Evolutionary conservation across 73 alveolate species (phyloP).

Genomic region (Paramecium biaurelia): DNA sequence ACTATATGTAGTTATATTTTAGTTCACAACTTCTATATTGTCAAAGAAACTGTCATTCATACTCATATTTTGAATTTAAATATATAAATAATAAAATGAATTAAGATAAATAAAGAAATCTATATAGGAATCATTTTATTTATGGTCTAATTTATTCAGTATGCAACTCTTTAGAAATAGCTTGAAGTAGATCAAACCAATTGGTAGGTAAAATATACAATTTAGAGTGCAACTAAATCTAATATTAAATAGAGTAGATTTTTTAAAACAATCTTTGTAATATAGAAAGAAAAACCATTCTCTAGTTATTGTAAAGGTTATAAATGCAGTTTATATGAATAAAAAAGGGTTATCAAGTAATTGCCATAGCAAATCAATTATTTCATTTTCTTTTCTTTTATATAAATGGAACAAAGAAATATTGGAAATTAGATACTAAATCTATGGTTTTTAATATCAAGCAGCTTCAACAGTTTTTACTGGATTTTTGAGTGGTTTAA

Average conservation of each 20-base stretch:
- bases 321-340: not conserved
- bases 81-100: not conserved
- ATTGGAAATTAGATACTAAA: not conserved
- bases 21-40: not conserved
- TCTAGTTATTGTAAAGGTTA: constrained; percentile 44
- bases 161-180: constrained; percentile 53
- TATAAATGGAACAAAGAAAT: not conserved
- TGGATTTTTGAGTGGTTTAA: constrained; percentile 47
- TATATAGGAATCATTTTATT: constrained; percentile 27
- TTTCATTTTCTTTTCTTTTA: constrained; percentile 36
- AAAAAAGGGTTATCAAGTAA: constrained; percentile 34
- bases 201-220: not conserved
- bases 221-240: constrained; percentile 43
- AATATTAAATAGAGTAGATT: constrained; percentile 55
- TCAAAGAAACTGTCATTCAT: constrained; percentile 47
- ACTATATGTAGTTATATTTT: not conserved
- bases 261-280: too few relatives aligned
- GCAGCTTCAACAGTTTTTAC: constrained; percentile 9
- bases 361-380: constrained; percentile 42
- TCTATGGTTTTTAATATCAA: not conserved
- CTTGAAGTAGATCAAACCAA: constrained; percentile 35
- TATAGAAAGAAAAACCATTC: too few relatives aligned
- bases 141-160: constrained; percentile 41
- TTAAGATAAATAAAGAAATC: not conserved
- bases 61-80: constrained; percentile 15